Evolutionary conservation across 306 rosid genomes (phyloP), one percentile per base, ranked within the genome.

Genomic region (Pterocarpus santalinus): DNA sequence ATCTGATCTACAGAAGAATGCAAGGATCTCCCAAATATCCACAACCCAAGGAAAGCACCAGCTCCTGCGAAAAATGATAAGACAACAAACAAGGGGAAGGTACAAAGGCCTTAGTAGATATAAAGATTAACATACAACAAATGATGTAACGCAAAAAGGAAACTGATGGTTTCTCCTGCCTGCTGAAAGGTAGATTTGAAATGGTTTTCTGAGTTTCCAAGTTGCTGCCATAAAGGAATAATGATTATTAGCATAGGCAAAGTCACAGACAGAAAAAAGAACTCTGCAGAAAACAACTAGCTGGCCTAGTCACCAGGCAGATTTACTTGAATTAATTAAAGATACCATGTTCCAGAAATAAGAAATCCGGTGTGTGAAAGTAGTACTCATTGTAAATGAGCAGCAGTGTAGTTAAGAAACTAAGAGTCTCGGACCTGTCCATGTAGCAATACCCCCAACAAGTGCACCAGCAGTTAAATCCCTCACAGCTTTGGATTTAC

Each of bases 171-270:
- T 86, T 73, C 80, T 65, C 65, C 57, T 65, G 88, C 99, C 97
- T 78, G 74, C 88, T 7, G 91, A 14, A 76, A 88, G 66, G 78
- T 47, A 72, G 58, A 80, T 1, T 78, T 85, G 88, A 76, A 80
- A 30, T 72, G 77, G 16, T 53, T 1, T 76, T 35, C 81, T 39
- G 71, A 92, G 86, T 85, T 81, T 89, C 86, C 89, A 49, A 41
- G 93, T 65, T 78, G 86, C 99, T 95, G 95, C 82, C 76, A 91
- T 36, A 86, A 66, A 69, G 64, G 35, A 69, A 84, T 34, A 46
- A 73, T 38, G 75, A 73, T 80, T 57, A 76, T 88, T 46, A 55
- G 77, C 13, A 49, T 62, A 80, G 56, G 62, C 63, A 77, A 65
- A 47, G 66, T 61, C 14, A 60, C 13, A 60, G 28, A 39, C 65